These are phyloP conservation scores for Cudoniella acicularis DNA, from an alignment of 495 filamentous ascomycete species.

Conservation along the genomic window DNA sequence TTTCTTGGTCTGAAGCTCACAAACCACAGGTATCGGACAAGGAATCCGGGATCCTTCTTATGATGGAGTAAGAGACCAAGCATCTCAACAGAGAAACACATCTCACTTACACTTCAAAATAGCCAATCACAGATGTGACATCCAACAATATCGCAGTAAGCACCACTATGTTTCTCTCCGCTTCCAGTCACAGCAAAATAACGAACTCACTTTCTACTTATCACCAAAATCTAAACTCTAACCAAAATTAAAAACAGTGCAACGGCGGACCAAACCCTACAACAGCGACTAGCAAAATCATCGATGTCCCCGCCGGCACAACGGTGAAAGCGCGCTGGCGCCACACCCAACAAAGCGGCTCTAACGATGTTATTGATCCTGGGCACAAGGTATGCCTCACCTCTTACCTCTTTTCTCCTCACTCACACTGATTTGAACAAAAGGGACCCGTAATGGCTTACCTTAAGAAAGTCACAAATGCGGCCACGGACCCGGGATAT, in stretches of 20 bases:
- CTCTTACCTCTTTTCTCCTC: neutral
- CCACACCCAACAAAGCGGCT: constrained; percentile 37
- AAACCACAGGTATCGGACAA: constrained; percentile 29
- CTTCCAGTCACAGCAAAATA: neutral
- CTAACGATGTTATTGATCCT: constrained; percentile 42
- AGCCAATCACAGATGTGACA: constrained; percentile 51
- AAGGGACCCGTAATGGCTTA: constrained; percentile 44
- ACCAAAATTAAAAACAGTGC: constrained; percentile 31
- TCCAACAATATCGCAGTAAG: constrained; percentile 39
- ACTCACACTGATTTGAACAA: neutral
- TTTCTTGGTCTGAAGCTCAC: too few species aligned
- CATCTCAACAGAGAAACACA: neutral
- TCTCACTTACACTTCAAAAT: constrained; percentile 1
- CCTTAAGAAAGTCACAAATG: constrained; percentile 46
- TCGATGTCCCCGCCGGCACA: constrained; percentile 45
- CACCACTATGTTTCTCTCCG: neutral
- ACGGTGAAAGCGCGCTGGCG: constrained; percentile 46
- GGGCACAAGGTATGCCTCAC: constrained; percentile 29
- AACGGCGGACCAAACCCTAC: constrained; percentile 54
- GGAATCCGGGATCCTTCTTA: constrained; percentile 42
- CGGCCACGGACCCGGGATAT: constrained; percentile 32
- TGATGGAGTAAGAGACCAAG: constrained; percentile 31
- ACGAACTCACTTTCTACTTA: neutral
- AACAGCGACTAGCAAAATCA: constrained; percentile 32
- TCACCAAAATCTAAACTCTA: neutral